Base-by-base conservation (phyloP, 2,329 filamentous ascomycete genomes). In the Dryadomyces sulphureus region DNA sequence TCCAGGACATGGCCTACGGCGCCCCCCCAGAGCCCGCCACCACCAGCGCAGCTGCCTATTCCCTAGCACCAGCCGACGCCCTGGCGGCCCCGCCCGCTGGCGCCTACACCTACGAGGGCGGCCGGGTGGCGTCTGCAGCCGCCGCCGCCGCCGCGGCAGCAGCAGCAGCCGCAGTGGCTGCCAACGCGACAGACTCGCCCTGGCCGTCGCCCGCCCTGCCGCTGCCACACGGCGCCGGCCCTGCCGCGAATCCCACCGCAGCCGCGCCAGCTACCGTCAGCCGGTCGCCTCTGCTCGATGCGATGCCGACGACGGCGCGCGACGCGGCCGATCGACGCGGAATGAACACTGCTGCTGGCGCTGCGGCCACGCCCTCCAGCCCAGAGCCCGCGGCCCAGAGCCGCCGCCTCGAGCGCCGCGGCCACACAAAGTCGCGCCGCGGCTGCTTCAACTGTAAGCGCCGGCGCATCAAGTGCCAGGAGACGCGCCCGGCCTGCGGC, bases 361-460 rank as follows among this genome's bases (percentile, higher is more conserved):
- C 25, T 11, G 27, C 9, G 4, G 27, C 27, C 11, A 14, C 16
- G 4, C 27, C 16, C 22, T 38, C 43, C 22, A 35, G 22, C 4
- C 11, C 30, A 3, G 35, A 19, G 12, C 43, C 22, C 16, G 21
- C 43, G 6, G 7, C 43, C 12, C 44, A 38, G 6, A 66, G 59
- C 53, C 64, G 65, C 52, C 62, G 66, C 39, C 51, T 71, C 22
- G 73, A 75, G 56, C 63, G 78, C 46, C 69, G 75, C 50, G 77
- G 78, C 0, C 79, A 82, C 51, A 81, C 75, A 11, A 83, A 83
- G 59, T 79, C 75, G 43, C 68, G 79, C 21, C 65, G 72, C 16
- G 79, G 78, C 8, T 82, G 79, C 59, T 81, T 72, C 58, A 79
- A 79, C 57, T 83, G 79, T 63, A 82, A 82, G 60, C 66, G 72